Evolutionary conservation across 805 yeast species (phyloP).

Genomic region (Candida maesae): DNA sequence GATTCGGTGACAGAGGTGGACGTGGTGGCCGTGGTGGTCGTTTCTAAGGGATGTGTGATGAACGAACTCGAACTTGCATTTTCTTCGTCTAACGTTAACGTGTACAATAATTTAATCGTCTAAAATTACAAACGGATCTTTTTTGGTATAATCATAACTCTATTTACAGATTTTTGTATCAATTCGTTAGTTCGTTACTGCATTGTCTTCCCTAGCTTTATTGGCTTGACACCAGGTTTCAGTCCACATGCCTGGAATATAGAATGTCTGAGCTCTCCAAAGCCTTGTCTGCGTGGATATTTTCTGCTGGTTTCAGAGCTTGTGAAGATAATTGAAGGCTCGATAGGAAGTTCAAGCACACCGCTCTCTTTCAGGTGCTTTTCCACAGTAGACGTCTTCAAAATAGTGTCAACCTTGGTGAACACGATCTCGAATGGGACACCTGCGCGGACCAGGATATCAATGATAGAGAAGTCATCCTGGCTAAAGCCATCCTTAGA

Average conservation of each 20-base stretch:
- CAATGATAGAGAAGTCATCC: slow-evolving; percentile 52
- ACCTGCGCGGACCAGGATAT: slow-evolving; percentile 48
- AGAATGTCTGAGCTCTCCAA: slow-evolving; percentile 46
- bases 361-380: slow-evolving; percentile 35
- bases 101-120: slow-evolving; percentile 14
- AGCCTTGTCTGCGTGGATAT: slow-evolving; percentile 44
- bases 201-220: slow-evolving; percentile 10
- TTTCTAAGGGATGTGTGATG: background rate
- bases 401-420: slow-evolving; percentile 68
- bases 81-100: slow-evolving; percentile 4
- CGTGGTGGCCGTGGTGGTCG: slow-evolving; percentile 20
- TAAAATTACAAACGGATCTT: too few species aligned
- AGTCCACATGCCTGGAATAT: slow-evolving; percentile 53
- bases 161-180: background rate
- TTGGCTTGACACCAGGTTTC: slow-evolving; percentile 23
- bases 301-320: slow-evolving; percentile 41
- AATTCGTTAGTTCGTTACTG: background rate
- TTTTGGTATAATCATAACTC: too few species aligned
- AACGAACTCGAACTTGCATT: slow-evolving; percentile 5
- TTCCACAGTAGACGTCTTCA: slow-evolving; percentile 35
- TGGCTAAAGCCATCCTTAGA: slow-evolving; percentile 55
- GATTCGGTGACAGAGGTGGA: slow-evolving; percentile 28
- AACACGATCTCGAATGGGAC: slow-evolving; percentile 69
- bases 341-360: slow-evolving; percentile 38
- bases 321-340: slow-evolving; percentile 44